Conservation (phyloP, 331 rosid genomes). For the Telfairia occidentalis region DNA sequence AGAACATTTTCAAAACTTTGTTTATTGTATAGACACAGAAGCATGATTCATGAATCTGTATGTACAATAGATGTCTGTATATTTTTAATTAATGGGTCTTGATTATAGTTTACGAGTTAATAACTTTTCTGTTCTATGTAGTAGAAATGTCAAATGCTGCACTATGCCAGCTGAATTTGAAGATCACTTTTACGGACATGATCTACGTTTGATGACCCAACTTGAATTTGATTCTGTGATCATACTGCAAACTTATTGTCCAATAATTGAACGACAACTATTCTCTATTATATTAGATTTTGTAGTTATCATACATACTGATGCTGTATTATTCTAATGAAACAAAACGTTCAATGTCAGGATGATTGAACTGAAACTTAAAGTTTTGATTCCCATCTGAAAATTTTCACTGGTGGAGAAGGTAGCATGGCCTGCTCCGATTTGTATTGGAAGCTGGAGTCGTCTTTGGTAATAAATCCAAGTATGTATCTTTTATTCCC, state of each 20-base stretch:
- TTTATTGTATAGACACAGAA: constrained; percentile 21
- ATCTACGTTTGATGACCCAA: constrained; percentile 35
- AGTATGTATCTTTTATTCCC: neutral
- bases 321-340: neutral
- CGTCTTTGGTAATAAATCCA: neutral
- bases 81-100: constrained; percentile 21
- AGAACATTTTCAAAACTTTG: neutral
- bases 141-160: constrained; percentile 19
- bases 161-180: constrained; percentile 9
- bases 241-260: neutral
- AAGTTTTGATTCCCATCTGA: neutral
- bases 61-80: constrained; percentile 32
- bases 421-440: neutral
- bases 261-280: constrained; percentile 11
- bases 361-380: neutral
- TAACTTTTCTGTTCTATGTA: constrained; percentile 10
- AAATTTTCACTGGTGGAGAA: neutral
- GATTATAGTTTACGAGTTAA: neutral
- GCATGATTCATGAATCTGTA: constrained; percentile 41
- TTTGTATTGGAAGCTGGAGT: neutral
- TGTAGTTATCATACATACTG: neutral
- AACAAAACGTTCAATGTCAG: neutral
- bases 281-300: neutral
- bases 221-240: constrained; percentile 20
- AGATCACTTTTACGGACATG: constrained; percentile 20